Conservation (phyloP, 108 stramenopile species). For the Cyclotella baltica region DNA sequence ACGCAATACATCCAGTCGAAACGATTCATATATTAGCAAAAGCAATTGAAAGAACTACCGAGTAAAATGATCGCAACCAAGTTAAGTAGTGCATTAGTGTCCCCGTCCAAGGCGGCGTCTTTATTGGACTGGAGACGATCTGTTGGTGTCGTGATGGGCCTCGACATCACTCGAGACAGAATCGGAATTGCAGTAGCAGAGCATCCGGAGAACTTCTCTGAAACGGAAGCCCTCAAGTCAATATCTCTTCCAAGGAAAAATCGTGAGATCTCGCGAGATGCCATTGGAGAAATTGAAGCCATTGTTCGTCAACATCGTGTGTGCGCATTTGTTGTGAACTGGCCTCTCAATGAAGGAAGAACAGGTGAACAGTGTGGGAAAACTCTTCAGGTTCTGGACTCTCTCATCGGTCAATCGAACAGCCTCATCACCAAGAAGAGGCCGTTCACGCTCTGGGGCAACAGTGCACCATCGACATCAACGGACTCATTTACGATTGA, state of each 20-base stretch:
- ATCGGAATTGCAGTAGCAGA: slow-evolving; percentile 49
- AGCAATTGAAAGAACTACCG: not conserved
- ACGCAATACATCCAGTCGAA: not conserved
- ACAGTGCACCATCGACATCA: not conserved
- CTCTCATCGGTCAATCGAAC: slow-evolving; percentile 45
- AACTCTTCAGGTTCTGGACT: slow-evolving; percentile 45
- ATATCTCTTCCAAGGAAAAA: slow-evolving; percentile 28
- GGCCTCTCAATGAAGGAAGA: slow-evolving; percentile 52
- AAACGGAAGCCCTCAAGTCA: slow-evolving; percentile 26
- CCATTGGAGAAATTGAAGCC: slow-evolving; percentile 40
- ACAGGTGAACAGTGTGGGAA: slow-evolving; percentile 55
- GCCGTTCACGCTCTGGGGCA: slow-evolving; percentile 50
- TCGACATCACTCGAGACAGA: slow-evolving; percentile 40
- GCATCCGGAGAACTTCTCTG: slow-evolving; percentile 39
- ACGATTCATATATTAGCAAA: not conserved
- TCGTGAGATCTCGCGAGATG: slow-evolving; percentile 18
- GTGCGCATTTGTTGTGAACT: slow-evolving; percentile 52
- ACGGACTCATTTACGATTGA: slow-evolving; percentile 32
- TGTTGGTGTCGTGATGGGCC: slow-evolving; percentile 43
- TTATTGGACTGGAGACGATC: slow-evolving; percentile 49
- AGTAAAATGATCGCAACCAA: slow-evolving; percentile 45
- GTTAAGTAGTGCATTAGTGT: slow-evolving; percentile 39
- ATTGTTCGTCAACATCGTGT: slow-evolving; percentile 41
- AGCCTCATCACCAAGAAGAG: slow-evolving; percentile 40
- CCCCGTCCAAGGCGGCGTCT: slow-evolving; percentile 48